Conservation (phyloP, 345 rosid species). For the Kandelia obovata region DNA sequence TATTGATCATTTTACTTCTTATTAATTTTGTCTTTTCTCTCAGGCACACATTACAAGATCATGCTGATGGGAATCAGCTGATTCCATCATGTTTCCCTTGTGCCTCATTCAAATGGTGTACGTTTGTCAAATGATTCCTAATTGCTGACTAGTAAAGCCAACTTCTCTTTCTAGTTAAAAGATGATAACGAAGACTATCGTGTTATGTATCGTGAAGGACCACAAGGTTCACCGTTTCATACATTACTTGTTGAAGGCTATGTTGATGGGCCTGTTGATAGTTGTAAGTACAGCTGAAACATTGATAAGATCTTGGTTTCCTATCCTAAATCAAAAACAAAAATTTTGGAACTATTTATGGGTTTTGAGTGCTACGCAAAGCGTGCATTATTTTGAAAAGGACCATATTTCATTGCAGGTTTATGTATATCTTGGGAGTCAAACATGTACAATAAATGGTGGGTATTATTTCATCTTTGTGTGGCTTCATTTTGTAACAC, state of each 20-base stretch:
- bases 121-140: background rate
- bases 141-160: conserved; percentile 5
- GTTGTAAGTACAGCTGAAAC: conserved; percentile 49
- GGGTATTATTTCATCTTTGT: conserved; percentile 24
- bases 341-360: background rate
- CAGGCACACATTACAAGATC: background rate
- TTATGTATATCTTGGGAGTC: conserved; percentile 85
- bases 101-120: background rate
- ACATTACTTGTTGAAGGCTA: conserved; percentile 92
- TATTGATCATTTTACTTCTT: background rate
- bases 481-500: background rate
- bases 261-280: conserved; percentile 78
- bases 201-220: conserved; percentile 94
- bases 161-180: conserved; percentile 50
- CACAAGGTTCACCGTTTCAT: conserved; percentile 72
- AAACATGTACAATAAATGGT: conserved; percentile 73
- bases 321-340: conserved; percentile 1
- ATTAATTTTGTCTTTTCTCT: background rate
- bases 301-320: conserved; percentile 3
- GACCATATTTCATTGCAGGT: conserved; percentile 45
- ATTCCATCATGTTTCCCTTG: background rate
- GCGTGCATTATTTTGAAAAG: conserved; percentile 12
- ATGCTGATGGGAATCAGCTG: background rate
- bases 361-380: conserved; percentile 2
- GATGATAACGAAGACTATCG: conserved; percentile 75